A percentile compares a stretch with the other conserved stretches of the same genome.
Evolutionary conservation across 371 early-diverging fungal genomes (phyloP).

Genomic region (Fennellomyces sp.): DNA sequence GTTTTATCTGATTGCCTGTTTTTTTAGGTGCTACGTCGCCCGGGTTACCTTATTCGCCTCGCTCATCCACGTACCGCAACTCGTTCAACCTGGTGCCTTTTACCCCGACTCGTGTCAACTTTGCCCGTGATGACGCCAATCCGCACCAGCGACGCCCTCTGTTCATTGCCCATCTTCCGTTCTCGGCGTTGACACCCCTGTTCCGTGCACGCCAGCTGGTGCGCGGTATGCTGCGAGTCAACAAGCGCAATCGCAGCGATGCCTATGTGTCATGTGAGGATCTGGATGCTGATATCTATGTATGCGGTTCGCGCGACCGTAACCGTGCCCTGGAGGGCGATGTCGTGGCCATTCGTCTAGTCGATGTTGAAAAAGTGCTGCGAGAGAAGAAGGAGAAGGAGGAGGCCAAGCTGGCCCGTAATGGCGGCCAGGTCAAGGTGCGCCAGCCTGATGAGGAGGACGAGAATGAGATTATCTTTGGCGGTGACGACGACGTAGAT

Average conservation of each 20-base stretch:
- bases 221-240: slow-evolving; percentile 82
- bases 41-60: slow-evolving; percentile 16
- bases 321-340: slow-evolving; percentile 93
- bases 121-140: slow-evolving; percentile 53
- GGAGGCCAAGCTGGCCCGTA: slow-evolving; percentile 53
- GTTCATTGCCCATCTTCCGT: slow-evolving; percentile 63
- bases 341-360: slow-evolving; percentile 78
- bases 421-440: slow-evolving; percentile 39
- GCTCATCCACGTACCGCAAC: slow-evolving; percentile 18
- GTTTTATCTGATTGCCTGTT: too few relatives aligned
- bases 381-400: slow-evolving; percentile 61
- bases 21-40: slow-evolving; percentile 9
- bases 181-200: slow-evolving; percentile 55
- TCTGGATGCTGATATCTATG: slow-evolving; percentile 71
- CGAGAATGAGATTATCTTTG: slow-evolving; percentile 54
- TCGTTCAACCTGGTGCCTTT: slow-evolving; percentile 50
- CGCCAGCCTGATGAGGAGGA: slow-evolving; percentile 53
- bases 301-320: slow-evolving; percentile 75
- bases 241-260: slow-evolving; percentile 80
- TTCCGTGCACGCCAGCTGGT: slow-evolving; percentile 50
- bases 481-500: slow-evolving; percentile 59
- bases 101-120: slow-evolving; percentile 55
- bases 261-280: slow-evolving; percentile 84
- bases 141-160: slow-evolving; percentile 59
- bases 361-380: slow-evolving; percentile 71